These are phyloP conservation scores for Claviceps purpurea DNA, from an alignment of 2,329 filamentous ascomycete species.

Conservation along the genomic window DNA sequence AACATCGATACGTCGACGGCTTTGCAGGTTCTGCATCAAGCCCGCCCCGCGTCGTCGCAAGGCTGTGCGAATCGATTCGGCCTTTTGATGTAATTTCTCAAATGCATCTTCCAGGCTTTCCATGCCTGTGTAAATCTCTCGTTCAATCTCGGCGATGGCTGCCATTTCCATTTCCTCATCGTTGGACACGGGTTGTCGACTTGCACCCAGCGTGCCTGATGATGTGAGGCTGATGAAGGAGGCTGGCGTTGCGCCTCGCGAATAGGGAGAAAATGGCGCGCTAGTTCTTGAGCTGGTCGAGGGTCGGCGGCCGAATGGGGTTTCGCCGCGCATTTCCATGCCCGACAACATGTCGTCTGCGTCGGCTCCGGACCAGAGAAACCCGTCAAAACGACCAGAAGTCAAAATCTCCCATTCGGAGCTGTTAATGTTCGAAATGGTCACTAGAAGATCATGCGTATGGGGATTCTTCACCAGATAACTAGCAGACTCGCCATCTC, in stretches of 20 bases:
- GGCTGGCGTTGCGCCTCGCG: conserved; percentile 42
- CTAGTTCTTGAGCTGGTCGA: conserved; percentile 31
- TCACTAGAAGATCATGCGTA: conserved; percentile 76
- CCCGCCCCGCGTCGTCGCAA: conserved; percentile 75
- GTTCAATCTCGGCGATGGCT: conserved; percentile 78
- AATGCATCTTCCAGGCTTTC: conserved; percentile 89
- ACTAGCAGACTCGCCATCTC: conserved; percentile 74
- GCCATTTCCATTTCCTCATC: conserved; percentile 92
- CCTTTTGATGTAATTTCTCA: conserved; percentile 75
- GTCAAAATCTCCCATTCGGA: conserved; percentile 96
- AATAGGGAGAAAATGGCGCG: conserved; percentile 37
- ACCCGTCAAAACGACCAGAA: conserved; percentile 89
- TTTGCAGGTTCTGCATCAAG: conserved; percentile 51
- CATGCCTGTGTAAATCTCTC: conserved; percentile 89
- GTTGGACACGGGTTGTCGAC: conserved; percentile 56
- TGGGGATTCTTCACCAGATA: conserved; percentile 73
- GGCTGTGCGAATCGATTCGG: conserved; percentile 64
- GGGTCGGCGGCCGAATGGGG: conserved; percentile 29
- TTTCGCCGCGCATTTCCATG: conserved; percentile 39
- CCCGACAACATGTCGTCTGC: conserved; percentile 30
- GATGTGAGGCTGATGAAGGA: conserved; percentile 47
- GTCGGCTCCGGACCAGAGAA: conserved; percentile 86
- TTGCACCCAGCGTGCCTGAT: conserved; percentile 25
- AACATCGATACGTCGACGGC: conserved; percentile 43
- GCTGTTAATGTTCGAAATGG: conserved; percentile 72